Conservation (phyloP, 2,329 filamentous ascomycete species). For the Cercospora sp. region DNA sequence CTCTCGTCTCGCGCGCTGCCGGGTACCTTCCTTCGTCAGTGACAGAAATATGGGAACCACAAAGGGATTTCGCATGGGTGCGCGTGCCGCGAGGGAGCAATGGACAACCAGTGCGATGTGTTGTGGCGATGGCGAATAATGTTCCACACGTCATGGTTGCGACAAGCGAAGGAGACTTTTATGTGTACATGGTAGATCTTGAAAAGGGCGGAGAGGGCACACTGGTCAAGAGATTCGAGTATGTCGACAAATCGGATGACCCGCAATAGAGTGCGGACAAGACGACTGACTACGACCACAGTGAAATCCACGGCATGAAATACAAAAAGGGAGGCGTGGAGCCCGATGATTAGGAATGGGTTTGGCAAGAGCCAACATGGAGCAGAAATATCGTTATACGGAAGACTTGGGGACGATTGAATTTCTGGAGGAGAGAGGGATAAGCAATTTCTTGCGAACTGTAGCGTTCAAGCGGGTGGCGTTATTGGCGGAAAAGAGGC, state of each 20-base stretch:
- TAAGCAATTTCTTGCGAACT: not conserved
- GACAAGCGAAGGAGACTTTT: slow-evolving; percentile 92
- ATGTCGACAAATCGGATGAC: slow-evolving; percentile 45
- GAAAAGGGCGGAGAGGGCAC: slow-evolving; percentile 92
- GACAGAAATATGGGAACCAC: slow-evolving; percentile 96
- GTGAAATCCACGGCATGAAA: slow-evolving; percentile 38
- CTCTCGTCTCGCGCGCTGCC: slow-evolving; percentile 83
- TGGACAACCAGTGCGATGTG: slow-evolving; percentile 67
- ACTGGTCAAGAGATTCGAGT: slow-evolving; percentile 90
- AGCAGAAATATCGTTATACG: not conserved
- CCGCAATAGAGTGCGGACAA: not conserved
- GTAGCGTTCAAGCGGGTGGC: slow-evolving; percentile 17
- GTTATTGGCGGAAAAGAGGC: not conserved
- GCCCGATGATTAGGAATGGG: slow-evolving; percentile 27
- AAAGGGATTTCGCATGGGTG: slow-evolving; percentile 93
- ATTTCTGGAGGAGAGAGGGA: not conserved
- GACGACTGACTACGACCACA: slow-evolving; percentile 11
- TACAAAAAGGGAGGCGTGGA: slow-evolving; percentile 30
- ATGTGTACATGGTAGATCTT: slow-evolving; percentile 92
- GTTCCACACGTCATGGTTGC: slow-evolving; percentile 97
- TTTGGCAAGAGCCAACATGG: not conserved
- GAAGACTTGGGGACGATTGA: not conserved
- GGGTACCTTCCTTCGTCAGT: slow-evolving; percentile 91
- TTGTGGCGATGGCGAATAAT: slow-evolving; percentile 96
- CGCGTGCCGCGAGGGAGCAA: slow-evolving; percentile 71